A percentile compares a stretch with the other conserved stretches of the same genome.
Conservation (phyloP, 306 rosid genomes). For the Canavalia gladiata region DNA sequence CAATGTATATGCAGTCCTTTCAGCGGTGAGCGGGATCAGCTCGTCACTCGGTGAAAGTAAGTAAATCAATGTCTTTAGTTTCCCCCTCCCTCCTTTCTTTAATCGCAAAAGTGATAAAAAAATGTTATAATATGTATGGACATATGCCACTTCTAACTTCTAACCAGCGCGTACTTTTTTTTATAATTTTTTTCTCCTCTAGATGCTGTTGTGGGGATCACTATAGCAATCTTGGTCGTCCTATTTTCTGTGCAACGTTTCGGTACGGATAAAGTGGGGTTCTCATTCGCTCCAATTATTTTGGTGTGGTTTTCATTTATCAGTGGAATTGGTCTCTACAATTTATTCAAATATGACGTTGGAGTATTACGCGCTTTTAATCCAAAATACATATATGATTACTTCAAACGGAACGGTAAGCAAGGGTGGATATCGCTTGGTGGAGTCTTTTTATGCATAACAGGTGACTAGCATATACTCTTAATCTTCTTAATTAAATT, state of each 20-base stretch:
- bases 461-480: conserved; percentile 37
- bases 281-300: conserved; percentile 53
- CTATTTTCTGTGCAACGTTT: conserved; percentile 53
- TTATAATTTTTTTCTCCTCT: not conserved
- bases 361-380: conserved; percentile 58
- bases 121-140: not conserved
- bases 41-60: conserved; percentile 68
- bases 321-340: conserved; percentile 57
- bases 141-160: not conserved
- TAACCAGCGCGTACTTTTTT: not conserved
- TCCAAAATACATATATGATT: conserved; percentile 60
- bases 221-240: conserved; percentile 45
- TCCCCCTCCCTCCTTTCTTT: not conserved
- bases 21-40: conserved; percentile 83
- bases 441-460: conserved; percentile 59
- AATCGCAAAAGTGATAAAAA: not conserved
- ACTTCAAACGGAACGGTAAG: conserved; percentile 59
- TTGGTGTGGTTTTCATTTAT: conserved; percentile 54
- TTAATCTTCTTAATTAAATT: not conserved
- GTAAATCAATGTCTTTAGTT: not conserved
- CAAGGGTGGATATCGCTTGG: conserved; percentile 62
- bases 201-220: conserved; percentile 58
- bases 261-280: conserved; percentile 64
- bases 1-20: conserved; percentile 61
- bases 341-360: conserved; percentile 53